phyloP scores from a whole-genome alignment of 1,284 basidiomycete genomes.

The Sphaerobolus stellatus region DNA sequence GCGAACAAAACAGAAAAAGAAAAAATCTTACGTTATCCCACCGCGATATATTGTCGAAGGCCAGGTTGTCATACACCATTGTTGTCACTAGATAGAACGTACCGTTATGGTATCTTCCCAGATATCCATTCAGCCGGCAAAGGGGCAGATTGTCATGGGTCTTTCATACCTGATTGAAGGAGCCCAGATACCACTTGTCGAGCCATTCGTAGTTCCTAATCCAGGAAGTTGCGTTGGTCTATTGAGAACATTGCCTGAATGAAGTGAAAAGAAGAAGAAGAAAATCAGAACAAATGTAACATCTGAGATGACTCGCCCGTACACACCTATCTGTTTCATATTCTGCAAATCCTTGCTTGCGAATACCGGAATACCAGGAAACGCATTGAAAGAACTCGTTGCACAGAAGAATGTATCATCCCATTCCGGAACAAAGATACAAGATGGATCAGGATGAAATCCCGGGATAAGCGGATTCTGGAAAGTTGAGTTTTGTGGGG shows the following conservation, averaged over 20 bases:
- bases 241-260: conserved; percentile 22
- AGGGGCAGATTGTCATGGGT: not conserved
- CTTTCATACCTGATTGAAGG: conserved; percentile 18
- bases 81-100: conserved; percentile 34
- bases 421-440: conserved; percentile 2
- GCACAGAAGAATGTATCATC: conserved; percentile 6
- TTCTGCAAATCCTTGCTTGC: conserved; percentile 22
- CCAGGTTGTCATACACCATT: conserved; percentile 29
- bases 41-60: conserved; percentile 26
- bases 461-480: conserved; percentile 1
- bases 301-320: not conserved
- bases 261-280: not conserved
- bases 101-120: not conserved
- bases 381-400: conserved; percentile 22
- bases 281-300: not conserved
- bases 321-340: conserved; percentile 24
- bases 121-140: too few species aligned
- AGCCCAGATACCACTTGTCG: conserved; percentile 26
- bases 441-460: conserved; percentile 4
- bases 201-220: conserved; percentile 19
- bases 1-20: not conserved
- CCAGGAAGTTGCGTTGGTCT: conserved; percentile 22
- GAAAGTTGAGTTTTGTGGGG: not conserved
- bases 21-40: conserved; percentile 31
- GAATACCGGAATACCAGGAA: conserved; percentile 25